Conservation (phyloP, 73 alveolate genomes). For the Stentor roeselii region DNA sequence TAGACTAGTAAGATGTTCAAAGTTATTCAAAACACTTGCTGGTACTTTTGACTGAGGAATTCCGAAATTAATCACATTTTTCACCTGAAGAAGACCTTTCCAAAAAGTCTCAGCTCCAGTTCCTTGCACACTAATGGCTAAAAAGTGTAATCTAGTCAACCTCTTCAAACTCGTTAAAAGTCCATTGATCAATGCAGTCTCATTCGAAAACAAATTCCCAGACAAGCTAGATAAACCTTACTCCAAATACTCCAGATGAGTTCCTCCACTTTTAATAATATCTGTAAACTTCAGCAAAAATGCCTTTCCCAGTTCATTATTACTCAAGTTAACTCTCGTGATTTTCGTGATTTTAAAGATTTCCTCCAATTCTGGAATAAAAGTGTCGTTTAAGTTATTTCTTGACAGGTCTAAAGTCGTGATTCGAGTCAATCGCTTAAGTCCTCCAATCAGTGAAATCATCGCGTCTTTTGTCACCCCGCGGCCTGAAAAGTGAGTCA, state of each 20-base stretch:
- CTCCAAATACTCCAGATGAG: not conserved
- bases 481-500: not conserved
- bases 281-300: not conserved
- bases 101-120: not conserved
- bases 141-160: not conserved
- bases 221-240: conserved; percentile 12
- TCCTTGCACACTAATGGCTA: conserved; percentile 5
- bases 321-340: not conserved
- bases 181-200: not conserved
- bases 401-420: not conserved
- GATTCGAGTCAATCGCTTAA: not conserved
- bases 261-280: not conserved
- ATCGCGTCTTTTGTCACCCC: not conserved
- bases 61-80: not conserved
- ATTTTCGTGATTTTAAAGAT: not conserved
- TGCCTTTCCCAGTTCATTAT: conserved; percentile 15
- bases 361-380: conserved; percentile 6
- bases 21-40: not conserved
- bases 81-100: not conserved
- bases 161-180: not conserved
- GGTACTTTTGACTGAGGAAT: conserved; percentile 12
- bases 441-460: not conserved
- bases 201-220: not conserved
- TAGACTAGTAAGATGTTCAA: not conserved
- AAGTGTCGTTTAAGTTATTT: not conserved